Base-by-base conservation (phyloP, 352 stramenopile species). In the Pythium phragmitis region DNA sequence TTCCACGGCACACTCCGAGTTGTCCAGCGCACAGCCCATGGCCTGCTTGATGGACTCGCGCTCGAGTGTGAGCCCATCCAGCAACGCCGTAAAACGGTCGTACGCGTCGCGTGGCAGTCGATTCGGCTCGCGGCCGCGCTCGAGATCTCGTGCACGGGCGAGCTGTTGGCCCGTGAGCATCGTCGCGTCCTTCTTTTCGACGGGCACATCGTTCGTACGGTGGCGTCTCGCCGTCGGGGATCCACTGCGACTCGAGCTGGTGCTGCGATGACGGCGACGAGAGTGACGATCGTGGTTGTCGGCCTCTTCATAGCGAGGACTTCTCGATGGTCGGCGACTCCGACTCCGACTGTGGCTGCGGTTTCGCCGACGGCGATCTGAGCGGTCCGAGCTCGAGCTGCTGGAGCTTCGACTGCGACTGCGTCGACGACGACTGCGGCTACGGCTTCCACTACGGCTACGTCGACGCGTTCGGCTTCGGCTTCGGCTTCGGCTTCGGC, bases 1-100 rank as follows among this genome's bases (percentile, higher is more conserved):
- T 54, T 94, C 85, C 21, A 87, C 73, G 7, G 85, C 82, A 1
- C 79, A 82, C 49, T 94, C 85, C 11, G 85, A 91, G 43, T 94
- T 87, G 63, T 94, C 85, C 63, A 94, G 69, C 11, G 77, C 77
- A 60, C 89, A 94, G 26, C 82, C 85, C 85, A 94, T 94, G 3
- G 73, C 71, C 41, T 74, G 71, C 63, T 90, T 89, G 28, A 94
- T 77, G 2, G 77, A 80, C 58, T 87, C 77, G 36, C 85, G 75
- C 49, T 94, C 85, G 26, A 94, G 56, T 7, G 82, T 89, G 37
- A 91, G 34, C 0, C 59, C 52, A 3, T 48, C 49, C 39, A 94
- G 43, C 47, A 88, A 64, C 11, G 63, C 59, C 30, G 76, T 69
- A 16, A 94, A 79, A 14, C 76, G 72, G 30, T 89, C 76, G 59